Percentiles rank a stretch among this genome's conserved stretches.
Conservation (phyloP, 352 stramenopile genomes). For the Bremia lactucae region DNA sequence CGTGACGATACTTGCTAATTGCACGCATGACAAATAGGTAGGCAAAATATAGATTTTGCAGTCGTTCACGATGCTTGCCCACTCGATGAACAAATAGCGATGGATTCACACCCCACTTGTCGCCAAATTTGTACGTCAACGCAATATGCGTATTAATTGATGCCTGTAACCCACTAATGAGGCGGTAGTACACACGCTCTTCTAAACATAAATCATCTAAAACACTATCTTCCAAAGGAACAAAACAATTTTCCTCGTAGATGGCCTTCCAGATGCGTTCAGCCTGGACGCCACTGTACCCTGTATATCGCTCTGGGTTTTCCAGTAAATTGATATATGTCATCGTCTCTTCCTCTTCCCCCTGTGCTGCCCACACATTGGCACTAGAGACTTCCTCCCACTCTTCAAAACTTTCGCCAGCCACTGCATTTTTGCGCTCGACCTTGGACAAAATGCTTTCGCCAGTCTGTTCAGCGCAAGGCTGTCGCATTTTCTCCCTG, state of each 20-base stretch:
- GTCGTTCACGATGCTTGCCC: conserved; percentile 86
- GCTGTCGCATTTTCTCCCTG: conserved; percentile 16
- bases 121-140: conserved; percentile 69
- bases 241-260: conserved; percentile 97
- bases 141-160: conserved; percentile 93
- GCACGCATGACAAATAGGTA: conserved; percentile 96
- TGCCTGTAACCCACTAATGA: conserved; percentile 93
- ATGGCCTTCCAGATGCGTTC: conserved; percentile 94
- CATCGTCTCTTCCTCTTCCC: conserved; percentile 51
- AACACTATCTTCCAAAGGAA: conserved; percentile 42
- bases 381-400: conserved; percentile 53
- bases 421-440: conserved; percentile 60
- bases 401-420: conserved; percentile 40
- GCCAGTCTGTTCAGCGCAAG: conserved; percentile 58
- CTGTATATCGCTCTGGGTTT: conserved; percentile 98
- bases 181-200: conserved; percentile 93
- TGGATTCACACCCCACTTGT: conserved; percentile 63
- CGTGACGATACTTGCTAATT: conserved; percentile 86
- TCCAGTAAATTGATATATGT: conserved; percentile 93
- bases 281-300: conserved; percentile 89
- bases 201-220: conserved; percentile 82
- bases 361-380: conserved; percentile 55
- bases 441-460: conserved; percentile 68
- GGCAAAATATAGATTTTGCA: conserved; percentile 97
- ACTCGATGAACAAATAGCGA: conserved; percentile 84